Percentiles rank a stretch among this genome's conserved stretches.
phyloP scores from a whole-genome alignment of 2,329 filamentous ascomycete species.

The Fusarium piperis region DNA sequence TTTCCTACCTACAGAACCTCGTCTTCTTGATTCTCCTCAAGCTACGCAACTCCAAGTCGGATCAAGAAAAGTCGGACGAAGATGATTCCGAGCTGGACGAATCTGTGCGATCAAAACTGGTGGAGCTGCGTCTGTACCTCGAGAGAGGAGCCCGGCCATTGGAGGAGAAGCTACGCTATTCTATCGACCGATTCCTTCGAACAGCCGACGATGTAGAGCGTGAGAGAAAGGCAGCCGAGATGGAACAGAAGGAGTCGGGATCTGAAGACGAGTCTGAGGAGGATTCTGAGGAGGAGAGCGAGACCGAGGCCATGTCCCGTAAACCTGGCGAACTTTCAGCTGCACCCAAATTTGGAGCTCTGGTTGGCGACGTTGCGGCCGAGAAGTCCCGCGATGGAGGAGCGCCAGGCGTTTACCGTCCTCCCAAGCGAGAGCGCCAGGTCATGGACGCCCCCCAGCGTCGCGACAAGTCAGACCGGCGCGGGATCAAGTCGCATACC shows the following conservation, averaged over 20 bases:
- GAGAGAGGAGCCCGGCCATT: constrained; percentile 92
- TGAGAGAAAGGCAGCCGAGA: constrained; percentile 50
- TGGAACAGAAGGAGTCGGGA: constrained; percentile 40
- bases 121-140: constrained; percentile 89
- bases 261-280: constrained; percentile 44
- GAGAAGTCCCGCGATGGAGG: constrained; percentile 44
- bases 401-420: constrained; percentile 81
- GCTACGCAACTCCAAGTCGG: constrained; percentile 65
- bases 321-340: constrained; percentile 42
- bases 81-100: constrained; percentile 62
- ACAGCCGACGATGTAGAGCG: constrained; percentile 79
- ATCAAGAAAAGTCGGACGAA: constrained; percentile 40
- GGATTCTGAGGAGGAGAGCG: constrained; percentile 51
- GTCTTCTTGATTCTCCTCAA: constrained; percentile 88
- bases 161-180: constrained; percentile 91
- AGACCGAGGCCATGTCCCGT: constrained; percentile 42
- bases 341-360: constrained; percentile 45
- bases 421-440: constrained; percentile 87
- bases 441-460: constrained; percentile 79
- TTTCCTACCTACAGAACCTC: constrained; percentile 94
- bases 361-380: constrained; percentile 48
- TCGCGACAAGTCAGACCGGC: constrained; percentile 66
- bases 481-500: constrained; percentile 78
- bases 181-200: constrained; percentile 93
- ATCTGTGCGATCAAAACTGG: constrained; percentile 83